Evolutionary conservation across 352 stramenopile species (phyloP).

Genomic region (Phytophthora litchii): DNA sequence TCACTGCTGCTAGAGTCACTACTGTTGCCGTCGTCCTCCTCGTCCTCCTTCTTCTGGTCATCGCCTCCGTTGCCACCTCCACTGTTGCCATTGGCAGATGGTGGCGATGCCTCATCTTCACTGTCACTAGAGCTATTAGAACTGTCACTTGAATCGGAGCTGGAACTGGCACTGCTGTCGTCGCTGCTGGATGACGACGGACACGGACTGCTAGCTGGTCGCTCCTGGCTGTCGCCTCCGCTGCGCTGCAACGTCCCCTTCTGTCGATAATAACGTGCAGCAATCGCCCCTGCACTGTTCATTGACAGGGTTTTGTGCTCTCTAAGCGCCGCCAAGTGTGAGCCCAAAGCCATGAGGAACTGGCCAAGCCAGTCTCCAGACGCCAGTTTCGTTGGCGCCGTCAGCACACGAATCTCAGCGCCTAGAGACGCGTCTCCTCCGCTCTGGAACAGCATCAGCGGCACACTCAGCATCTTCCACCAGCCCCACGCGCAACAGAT

Average conservation of each 20-base stretch:
- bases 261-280: background rate
- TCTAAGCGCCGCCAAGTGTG: slow-evolving; percentile 5
- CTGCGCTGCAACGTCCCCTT: slow-evolving; percentile 10
- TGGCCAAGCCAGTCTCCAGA: slow-evolving; percentile 12
- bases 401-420: background rate
- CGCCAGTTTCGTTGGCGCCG: slow-evolving; percentile 3
- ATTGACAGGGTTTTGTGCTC: slow-evolving; percentile 7
- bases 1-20: slow-evolving; percentile 47
- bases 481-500: slow-evolving; percentile 14
- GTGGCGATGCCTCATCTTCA: slow-evolving; percentile 27
- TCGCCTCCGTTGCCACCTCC: slow-evolving; percentile 24
- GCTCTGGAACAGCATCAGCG: slow-evolving; percentile 18
- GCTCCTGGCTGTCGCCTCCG: slow-evolving; percentile 27
- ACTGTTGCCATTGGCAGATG: slow-evolving; percentile 17
- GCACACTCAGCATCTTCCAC: slow-evolving; percentile 25
- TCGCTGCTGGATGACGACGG: slow-evolving; percentile 46
- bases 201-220: slow-evolving; percentile 42
- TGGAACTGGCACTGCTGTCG: slow-evolving; percentile 40
- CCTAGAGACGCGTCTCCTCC: slow-evolving; percentile 5
- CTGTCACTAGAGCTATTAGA: slow-evolving; percentile 38
- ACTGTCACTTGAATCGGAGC: slow-evolving; percentile 34
- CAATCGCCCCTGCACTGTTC: background rate
- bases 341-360: slow-evolving; percentile 5
- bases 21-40: slow-evolving; percentile 32
- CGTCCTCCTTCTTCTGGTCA: slow-evolving; percentile 34